Evolutionary conservation across 768 basidiomycete genomes (phyloP), one percentile per base, ranked within the genome.

Genomic region (Lactarius evosmus): DNA sequence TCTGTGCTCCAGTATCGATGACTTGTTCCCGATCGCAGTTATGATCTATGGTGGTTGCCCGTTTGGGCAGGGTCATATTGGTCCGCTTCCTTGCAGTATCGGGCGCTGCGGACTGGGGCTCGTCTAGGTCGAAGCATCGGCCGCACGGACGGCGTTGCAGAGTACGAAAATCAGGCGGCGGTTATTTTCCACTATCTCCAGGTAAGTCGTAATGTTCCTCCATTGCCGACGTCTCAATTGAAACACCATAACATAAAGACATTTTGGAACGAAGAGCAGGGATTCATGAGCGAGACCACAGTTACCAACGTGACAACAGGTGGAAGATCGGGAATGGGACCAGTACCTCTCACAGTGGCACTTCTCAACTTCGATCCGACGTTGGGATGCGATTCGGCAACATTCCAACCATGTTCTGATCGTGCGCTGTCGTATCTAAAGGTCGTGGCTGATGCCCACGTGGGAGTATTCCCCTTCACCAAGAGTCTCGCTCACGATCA

Each of bases 351-450:
- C 61, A 70, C 75, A n/a, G 69, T 73, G 22, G 70, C 68, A 14
- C 70, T 72, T 61, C 72, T 74, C 62, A 73, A 69, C n/a, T 72
- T 67, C 52, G 70, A 73, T 60, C 66, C 70, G n/a, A 22, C 74
- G 75, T 64, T 74, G 72, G 1, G 74, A 75, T 54, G 66, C n/a
- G n/a, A n/a, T n/a, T n/a, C n/a, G n/a, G n/a, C n/a, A n/a, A n/a
- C n/a, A n/a, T n/a, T n/a, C n/a, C n/a, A n/a, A n/a, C n/a, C n/a
- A n/a, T n/a, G n/a, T n/a, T n/a, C n/a, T n/a, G n/a, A n/a, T n/a
- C n/a, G 66, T 38, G 73, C 73, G 9, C 69, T 75, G 32, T 68
- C 72, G 2, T 70, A 62, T 19, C 54, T 66, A 46, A 66, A 67
- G 29, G 69, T 67, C 36, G 61, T 69, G 50, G 72, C 71, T 44